These are phyloP conservation scores for Euphorbia corollata DNA, from an alignment of 441 rosid species.

Conservation along the genomic window DNA sequence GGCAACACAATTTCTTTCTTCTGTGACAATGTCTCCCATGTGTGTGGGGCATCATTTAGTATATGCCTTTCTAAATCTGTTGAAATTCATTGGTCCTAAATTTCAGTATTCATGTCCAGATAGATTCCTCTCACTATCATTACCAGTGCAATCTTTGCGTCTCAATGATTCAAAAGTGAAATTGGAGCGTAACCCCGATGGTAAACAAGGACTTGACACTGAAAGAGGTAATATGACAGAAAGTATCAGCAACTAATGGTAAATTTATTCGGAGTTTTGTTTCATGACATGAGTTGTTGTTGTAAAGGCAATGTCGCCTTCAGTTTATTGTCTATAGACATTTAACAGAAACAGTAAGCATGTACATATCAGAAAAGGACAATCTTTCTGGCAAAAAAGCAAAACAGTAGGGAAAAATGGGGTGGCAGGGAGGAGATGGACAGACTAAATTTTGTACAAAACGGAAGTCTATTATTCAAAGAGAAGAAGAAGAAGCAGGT, in stretches of 20 bases:
- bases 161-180: neutral
- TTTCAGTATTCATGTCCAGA: no score
- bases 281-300: slow-evolving; percentile 15
- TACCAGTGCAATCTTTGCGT: no score
- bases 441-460: slow-evolving; percentile 29
- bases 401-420: slow-evolving; percentile 6
- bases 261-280: slow-evolving; percentile 20
- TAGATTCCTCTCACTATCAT: no score
- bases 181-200: neutral
- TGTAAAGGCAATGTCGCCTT: slow-evolving; percentile 17
- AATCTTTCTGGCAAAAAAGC: neutral
- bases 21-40: slow-evolving; percentile 5
- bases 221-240: neutral
- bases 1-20: neutral
- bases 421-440: slow-evolving; percentile 6
- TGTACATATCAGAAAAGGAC: slow-evolving; percentile 18
- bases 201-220: neutral
- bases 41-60: neutral
- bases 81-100: neutral
- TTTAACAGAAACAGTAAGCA: slow-evolving; percentile 26
- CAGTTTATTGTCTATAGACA: slow-evolving; percentile 29
- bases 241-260: neutral
- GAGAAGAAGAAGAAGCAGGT: slow-evolving; percentile 14
- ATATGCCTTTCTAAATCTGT: neutral
- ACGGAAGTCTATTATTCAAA: slow-evolving; percentile 19